Conservation (phyloP, 1,284 basidiomycete genomes). For the Cryptococcus wingfieldii region DNA sequence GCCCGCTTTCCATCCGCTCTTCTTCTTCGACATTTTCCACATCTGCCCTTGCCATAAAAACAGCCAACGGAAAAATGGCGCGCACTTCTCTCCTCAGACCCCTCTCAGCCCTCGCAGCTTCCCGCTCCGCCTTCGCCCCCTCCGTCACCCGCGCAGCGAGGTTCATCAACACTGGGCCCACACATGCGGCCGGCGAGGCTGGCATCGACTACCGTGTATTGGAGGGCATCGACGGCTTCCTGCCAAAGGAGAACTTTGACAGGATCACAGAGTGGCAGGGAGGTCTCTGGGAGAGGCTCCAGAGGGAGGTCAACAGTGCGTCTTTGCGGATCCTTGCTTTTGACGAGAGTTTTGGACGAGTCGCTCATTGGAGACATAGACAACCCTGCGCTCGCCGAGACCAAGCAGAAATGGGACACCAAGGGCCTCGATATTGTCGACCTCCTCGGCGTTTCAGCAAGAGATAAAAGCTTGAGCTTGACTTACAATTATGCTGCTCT, state of each 20-base stretch:
- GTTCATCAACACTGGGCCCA: background rate
- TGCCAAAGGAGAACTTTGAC: conserved; percentile 33
- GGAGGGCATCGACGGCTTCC: conserved; percentile 32
- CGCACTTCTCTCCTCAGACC: background rate
- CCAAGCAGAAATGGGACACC: conserved; percentile 43
- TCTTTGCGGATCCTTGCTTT: conserved; percentile 1
- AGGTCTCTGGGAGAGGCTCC: conserved; percentile 44
- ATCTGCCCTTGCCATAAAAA: background rate
- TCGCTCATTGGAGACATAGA: background rate
- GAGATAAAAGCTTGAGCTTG: conserved; percentile 60
- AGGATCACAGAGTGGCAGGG: conserved; percentile 42
- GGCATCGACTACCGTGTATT: conserved; percentile 40
- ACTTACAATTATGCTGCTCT: conserved; percentile 89
- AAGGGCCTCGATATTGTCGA: conserved; percentile 41
- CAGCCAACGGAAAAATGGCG: background rate
- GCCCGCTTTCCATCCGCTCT: background rate
- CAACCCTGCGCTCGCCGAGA: conserved; percentile 37
- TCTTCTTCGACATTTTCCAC: background rate
- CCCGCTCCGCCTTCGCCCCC: background rate
- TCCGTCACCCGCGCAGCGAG: background rate
- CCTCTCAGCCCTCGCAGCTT: background rate
- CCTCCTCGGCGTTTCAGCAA: conserved; percentile 66
- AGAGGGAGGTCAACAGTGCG: conserved; percentile 46
- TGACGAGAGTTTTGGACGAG: background rate
- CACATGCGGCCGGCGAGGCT: conserved; percentile 10